phyloP scores from a whole-genome alignment of 352 stramenopile species.

The Globisporangium alternatum region DNA sequence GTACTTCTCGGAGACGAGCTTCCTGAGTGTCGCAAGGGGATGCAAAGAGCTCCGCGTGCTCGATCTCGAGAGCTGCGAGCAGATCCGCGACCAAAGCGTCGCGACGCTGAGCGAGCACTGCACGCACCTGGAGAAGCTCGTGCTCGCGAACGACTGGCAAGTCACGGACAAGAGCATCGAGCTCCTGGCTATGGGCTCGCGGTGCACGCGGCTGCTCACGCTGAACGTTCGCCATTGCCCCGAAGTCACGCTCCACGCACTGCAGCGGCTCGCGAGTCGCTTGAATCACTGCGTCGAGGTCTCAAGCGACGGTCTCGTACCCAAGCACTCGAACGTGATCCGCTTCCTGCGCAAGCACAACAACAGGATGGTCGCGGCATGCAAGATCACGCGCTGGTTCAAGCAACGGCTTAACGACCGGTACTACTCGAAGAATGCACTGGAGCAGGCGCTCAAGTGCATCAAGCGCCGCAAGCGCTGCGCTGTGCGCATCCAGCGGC shows the following conservation, averaged over 20 bases:
- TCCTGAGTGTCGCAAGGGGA: slow-evolving; percentile 36
- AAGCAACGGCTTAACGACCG: slow-evolving; percentile 25
- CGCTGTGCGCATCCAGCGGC: slow-evolving; percentile 48
- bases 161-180: slow-evolving; percentile 51
- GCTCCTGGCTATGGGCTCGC: slow-evolving; percentile 11
- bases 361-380: slow-evolving; percentile 27
- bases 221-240: slow-evolving; percentile 64
- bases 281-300: slow-evolving; percentile 37
- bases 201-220: slow-evolving; percentile 29
- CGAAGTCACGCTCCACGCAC: slow-evolving; percentile 44
- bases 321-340: slow-evolving; percentile 47
- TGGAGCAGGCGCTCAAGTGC: slow-evolving; percentile 43
- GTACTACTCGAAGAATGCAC: slow-evolving; percentile 31
- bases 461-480: slow-evolving; percentile 42
- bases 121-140: slow-evolving; percentile 42
- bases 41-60: slow-evolving; percentile 41
- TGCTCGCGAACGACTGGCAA: slow-evolving; percentile 71
- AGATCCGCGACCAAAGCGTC: slow-evolving; percentile 49
- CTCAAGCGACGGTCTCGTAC: slow-evolving; percentile 38
- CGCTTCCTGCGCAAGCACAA: slow-evolving; percentile 38
- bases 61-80: slow-evolving; percentile 74
- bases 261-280: slow-evolving; percentile 34
- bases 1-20: slow-evolving; percentile 63
- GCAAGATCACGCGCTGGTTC: slow-evolving; percentile 49
- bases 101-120: slow-evolving; percentile 33